These are phyloP conservation scores for Coemansia sp. DNA, from an alignment of 192 early-diverging fungal genomes.

Conservation along the genomic window DNA sequence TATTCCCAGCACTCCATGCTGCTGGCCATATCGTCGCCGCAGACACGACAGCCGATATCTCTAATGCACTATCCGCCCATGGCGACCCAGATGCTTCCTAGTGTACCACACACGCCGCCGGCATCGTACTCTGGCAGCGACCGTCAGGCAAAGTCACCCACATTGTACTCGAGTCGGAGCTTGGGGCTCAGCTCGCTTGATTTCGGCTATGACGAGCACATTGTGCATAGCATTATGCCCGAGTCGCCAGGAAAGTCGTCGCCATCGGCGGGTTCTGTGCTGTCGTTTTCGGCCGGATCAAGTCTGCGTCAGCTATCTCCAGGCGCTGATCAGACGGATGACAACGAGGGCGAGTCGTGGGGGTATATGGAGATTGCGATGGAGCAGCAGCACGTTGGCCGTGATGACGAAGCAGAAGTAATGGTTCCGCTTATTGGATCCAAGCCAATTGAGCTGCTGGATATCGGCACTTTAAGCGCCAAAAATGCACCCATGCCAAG, in stretches of 20 bases:
- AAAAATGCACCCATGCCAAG: background rate
- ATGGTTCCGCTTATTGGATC: constrained; percentile 8
- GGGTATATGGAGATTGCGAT: constrained; percentile 4
- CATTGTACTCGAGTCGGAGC: constrained; percentile 40
- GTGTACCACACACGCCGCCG: constrained; percentile 13
- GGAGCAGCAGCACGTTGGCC: background rate
- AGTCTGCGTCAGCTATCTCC: background rate
- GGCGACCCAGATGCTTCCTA: constrained; percentile 4
- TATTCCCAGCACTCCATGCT: background rate
- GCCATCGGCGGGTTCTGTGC: background rate
- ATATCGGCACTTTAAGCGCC: constrained; percentile 9
- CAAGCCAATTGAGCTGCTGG: constrained; percentile 13
- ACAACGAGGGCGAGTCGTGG: too few species aligned
- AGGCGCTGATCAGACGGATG: background rate
- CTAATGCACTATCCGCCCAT: background rate
- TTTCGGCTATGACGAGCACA: constrained; percentile 33
- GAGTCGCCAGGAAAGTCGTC: constrained; percentile 12
- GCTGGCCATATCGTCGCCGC: background rate
- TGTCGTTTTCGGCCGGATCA: background rate
- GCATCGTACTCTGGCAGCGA: constrained; percentile 6
- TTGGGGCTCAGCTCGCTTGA: constrained; percentile 36
- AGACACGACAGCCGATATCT: background rate
- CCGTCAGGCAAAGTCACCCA: constrained; percentile 12
- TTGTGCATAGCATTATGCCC: constrained; percentile 23
- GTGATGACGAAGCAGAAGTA: background rate